Evolutionary conservation across 805 yeast genomes (phyloP).

Genomic region (Ogataea trehalophila): DNA sequence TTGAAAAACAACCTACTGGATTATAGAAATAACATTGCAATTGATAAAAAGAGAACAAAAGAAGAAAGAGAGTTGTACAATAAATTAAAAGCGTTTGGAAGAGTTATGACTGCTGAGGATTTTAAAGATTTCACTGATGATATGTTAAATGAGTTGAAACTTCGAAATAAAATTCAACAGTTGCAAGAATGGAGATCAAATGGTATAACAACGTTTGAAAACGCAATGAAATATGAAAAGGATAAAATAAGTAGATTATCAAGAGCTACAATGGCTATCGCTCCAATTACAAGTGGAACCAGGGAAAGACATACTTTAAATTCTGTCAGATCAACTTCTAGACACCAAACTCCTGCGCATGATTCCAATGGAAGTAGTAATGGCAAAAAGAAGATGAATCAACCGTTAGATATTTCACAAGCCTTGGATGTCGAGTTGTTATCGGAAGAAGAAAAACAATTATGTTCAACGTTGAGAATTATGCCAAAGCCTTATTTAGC

Average conservation of each 20-base stretch:
- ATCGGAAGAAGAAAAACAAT: conserved; percentile 80
- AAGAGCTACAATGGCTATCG: conserved; percentile 13
- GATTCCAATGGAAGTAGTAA: conserved; percentile 17
- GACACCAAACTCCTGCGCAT: conserved; percentile 25
- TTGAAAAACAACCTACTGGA: conserved; percentile 76
- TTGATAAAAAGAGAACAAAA: conserved; percentile 80
- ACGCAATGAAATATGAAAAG: conserved; percentile 80
- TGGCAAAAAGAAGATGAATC: conserved; percentile 35
- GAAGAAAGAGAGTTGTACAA: conserved; percentile 84
- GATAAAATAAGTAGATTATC: conserved; percentile 69
- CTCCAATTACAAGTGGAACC: conserved; percentile 35
- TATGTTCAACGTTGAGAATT: conserved; percentile 80
- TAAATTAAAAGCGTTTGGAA: conserved; percentile 73
- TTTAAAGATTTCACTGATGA: conserved; percentile 71
- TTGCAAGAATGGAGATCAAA: conserved; percentile 90
- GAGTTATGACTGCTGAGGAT: conserved; percentile 76
- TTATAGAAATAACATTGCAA: conserved; percentile 72
- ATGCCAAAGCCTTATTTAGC: conserved; percentile 93
- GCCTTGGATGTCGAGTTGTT: conserved; percentile 80
- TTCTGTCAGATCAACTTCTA: conserved; percentile 26
- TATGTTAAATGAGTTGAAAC: conserved; percentile 69
- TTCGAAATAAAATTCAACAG: conserved; percentile 78
- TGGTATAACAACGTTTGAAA: conserved; percentile 81
- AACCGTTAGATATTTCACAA: conserved; percentile 63
- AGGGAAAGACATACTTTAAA: conserved; percentile 29